Evolutionary conservation across 306 rosid genomes (phyloP), one percentile per base, ranked within the genome.

Genomic region (Quercus mongolica): DNA sequence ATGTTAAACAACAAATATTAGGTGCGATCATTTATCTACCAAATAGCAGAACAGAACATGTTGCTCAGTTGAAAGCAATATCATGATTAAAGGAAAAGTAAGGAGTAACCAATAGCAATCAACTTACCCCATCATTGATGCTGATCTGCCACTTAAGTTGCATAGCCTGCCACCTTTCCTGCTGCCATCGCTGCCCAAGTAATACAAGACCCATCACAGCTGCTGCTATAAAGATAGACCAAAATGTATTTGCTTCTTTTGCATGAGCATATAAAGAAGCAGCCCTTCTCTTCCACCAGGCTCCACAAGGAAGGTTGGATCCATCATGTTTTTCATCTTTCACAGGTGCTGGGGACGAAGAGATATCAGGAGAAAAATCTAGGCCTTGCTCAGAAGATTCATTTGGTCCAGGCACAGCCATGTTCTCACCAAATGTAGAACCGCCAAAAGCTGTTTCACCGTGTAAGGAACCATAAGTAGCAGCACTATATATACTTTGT

Each of bases 221-320:
- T 78, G 99, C 98, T 52, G 97, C 98, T 73, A 96, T 44, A 74
- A 96, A 88, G 76, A 96, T 81, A 31, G 99, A 96, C 99, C 99
- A 96, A 71, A 85, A 85, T 69, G 97, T 79, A 81, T 89, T 93
- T 69, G 99, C 87, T 33, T 96, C 96, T 85, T 91, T 96, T 9
- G 98, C 99, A 67, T 91, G 94, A 82, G 94, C 82, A 86, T 93
- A 96, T 56, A 93, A 76, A 73, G 97, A 88, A 71, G 91, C 86
- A 85, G 98, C 98, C 81, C 93, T 87, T 81, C 96, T 85, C 85
- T 88, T 96, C 99, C 99, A 96, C 99, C 99, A 96, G 73, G 94
- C 98, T 85, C 94, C 97, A 80, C 98, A 89, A 19, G 98, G 97
- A 84, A 93, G 85, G 78, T 58, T 85, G 58, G 87, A 78, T 59